A percentile compares a stretch with the other conserved stretches of the same genome.
Evolutionary conservation across 2,329 filamentous ascomycete species (phyloP).

Genomic region (Paecilomyces sp.): DNA sequence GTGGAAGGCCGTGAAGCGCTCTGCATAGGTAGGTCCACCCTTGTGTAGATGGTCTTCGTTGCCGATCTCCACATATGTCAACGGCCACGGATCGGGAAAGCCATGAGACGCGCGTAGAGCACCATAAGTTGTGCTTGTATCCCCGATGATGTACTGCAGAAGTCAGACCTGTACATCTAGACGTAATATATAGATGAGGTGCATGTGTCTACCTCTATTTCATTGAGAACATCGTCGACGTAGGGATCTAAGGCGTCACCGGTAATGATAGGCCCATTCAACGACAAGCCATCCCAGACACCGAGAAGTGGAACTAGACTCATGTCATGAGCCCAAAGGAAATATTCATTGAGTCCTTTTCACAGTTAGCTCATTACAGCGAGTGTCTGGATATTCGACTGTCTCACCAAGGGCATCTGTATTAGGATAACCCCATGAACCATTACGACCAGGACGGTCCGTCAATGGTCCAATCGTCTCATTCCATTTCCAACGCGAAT

Average conservation of each 20-base stretch:
- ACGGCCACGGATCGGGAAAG: conserved; percentile 53
- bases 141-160: conserved; percentile 11
- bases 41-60: conserved; percentile 60
- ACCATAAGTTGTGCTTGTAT: conserved; percentile 22
- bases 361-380: neutral
- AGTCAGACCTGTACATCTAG: conserved; percentile 10
- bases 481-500: conserved; percentile 44
- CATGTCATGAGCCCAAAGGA: conserved; percentile 1
- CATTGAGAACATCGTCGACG: conserved; percentile 28
- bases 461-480: conserved; percentile 44
- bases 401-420: conserved; percentile 31
- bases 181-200: conserved; percentile 6
- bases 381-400: conserved; percentile 14
- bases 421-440: conserved; percentile 35
- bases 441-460: conserved; percentile 40
- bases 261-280: conserved; percentile 27
- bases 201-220: conserved; percentile 15
- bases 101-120: conserved; percentile 52
- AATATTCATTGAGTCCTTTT: conserved; percentile 32
- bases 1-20: conserved; percentile 54
- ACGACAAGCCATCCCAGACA: conserved; percentile 38
- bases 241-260: conserved; percentile 28
- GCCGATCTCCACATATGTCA: conserved; percentile 59
- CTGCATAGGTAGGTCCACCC: conserved; percentile 44
- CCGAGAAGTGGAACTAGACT: conserved; percentile 23